phyloP scores from a whole-genome alignment of 257 asterid species.

The Avicennia marina region DNA sequence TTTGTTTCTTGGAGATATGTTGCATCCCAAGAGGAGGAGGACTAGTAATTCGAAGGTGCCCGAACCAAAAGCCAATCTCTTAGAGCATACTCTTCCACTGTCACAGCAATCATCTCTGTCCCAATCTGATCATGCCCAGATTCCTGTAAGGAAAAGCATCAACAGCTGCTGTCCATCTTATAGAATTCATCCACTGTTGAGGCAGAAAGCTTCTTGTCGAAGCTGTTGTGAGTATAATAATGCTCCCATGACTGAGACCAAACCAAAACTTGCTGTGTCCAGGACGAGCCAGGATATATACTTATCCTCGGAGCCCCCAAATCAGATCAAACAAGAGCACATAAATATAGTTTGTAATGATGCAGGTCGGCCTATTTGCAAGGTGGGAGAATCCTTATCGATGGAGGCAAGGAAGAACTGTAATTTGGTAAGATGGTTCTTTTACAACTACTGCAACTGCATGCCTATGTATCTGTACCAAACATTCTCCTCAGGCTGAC shows the following conservation, averaged over 20 bases:
- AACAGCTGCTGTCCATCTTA: constrained; percentile 25
- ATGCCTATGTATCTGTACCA: no score
- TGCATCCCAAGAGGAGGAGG: constrained; percentile 74
- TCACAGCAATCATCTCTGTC: constrained; percentile 72
- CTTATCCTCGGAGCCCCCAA: no score
- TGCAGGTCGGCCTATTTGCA: constrained; percentile 27
- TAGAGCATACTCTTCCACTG: constrained; percentile 47
- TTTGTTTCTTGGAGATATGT: constrained; percentile 39
- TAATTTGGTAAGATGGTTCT: constrained; percentile 43
- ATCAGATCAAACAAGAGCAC: constrained; percentile 22
- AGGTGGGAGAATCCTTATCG: constrained; percentile 25
- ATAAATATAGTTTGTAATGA: constrained; percentile 18
- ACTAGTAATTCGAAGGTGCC: constrained; percentile 32
- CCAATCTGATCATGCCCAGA: constrained; percentile 58
- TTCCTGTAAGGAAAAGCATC: constrained; percentile 24
- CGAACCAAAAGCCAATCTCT: constrained; percentile 32
- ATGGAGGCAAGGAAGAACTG: constrained; percentile 35
- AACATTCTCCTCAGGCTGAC: no score
- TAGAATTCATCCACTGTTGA: constrained; percentile 36
- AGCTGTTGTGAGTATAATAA: constrained; percentile 26
- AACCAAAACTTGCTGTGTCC: constrained; percentile 18
- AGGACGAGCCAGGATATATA: constrained; percentile 22
- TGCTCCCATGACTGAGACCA: constrained; percentile 15
- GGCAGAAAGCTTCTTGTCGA: constrained; percentile 30
- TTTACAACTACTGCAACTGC: background rate